These are phyloP conservation scores for Alternaria gansuensis DNA, from an alignment of 2,329 filamentous ascomycete genomes.

Conservation along the genomic window DNA sequence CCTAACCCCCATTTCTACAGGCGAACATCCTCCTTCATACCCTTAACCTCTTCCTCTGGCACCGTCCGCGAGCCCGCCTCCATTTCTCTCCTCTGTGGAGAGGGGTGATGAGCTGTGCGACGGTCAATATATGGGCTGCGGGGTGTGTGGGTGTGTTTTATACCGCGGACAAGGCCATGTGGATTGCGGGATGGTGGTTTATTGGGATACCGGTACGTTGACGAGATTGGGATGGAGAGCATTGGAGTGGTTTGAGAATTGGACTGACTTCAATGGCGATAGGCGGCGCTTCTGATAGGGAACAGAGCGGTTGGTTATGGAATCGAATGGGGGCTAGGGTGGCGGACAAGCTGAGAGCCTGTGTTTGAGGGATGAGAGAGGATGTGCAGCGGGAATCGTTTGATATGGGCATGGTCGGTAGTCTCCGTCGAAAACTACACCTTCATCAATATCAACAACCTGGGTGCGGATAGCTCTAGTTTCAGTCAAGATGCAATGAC, in stretches of 20 bases:
- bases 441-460: too few species aligned
- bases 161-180: background rate
- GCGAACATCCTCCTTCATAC: slow-evolving; percentile 4
- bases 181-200: slow-evolving; percentile 14
- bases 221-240: background rate
- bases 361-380: background rate
- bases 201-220: slow-evolving; percentile 10
- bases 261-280: background rate
- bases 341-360: background rate
- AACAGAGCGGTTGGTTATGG: background rate
- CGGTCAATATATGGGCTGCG: background rate
- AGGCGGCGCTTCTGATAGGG: background rate
- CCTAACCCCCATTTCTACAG: background rate
- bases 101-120: background rate
- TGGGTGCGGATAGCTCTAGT: background rate
- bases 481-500: background rate
- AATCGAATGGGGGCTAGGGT: background rate
- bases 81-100: background rate
- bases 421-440: too few species aligned
- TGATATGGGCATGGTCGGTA: too few species aligned
- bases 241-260: background rate
- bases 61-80: background rate
- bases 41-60: slow-evolving; percentile 7
- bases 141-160: slow-evolving; percentile 7
- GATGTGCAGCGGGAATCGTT: background rate